Percentiles rank a stretch among this genome's conserved stretches.
phyloP scores from a whole-genome alignment of 768 basidiomycete genomes.

The Psilocybe subaeruginosa region DNA sequence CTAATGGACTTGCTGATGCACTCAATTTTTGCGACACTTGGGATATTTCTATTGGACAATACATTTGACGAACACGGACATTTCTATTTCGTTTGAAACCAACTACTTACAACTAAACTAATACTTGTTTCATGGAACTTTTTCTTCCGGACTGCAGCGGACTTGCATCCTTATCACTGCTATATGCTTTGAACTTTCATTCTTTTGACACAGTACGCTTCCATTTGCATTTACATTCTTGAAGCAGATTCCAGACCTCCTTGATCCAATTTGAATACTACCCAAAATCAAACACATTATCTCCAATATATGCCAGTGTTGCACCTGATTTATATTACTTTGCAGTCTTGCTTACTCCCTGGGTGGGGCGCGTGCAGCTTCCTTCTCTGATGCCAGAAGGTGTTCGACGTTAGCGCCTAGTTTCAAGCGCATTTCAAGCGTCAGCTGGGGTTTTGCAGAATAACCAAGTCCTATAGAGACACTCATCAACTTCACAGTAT shows the following conservation, averaged over 20 bases:
- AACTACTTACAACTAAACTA: no score
- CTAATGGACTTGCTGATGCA: background rate
- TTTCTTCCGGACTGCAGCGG: no score
- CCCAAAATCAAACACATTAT: no score
- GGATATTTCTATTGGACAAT: background rate
- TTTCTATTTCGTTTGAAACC: no score
- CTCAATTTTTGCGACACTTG: background rate
- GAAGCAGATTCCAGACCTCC: no score
- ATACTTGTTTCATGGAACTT: no score
- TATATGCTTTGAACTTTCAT: no score
- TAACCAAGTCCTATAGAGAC: conserved; percentile 65
- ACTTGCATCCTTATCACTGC: no score
- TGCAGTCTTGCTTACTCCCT: conserved; percentile 18
- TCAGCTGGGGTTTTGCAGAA: conserved; percentile 55
- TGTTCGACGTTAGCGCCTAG: conserved; percentile 66
- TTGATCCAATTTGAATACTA: no score
- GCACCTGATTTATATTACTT: background rate
- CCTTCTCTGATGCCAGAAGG: conserved; percentile 60
- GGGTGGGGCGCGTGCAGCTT: conserved; percentile 67
- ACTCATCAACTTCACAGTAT: background rate
- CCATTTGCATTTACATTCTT: no score
- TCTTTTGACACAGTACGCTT: no score
- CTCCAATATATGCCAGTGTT: no score
- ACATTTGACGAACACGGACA: background rate
- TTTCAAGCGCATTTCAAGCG: conserved; percentile 62